phyloP scores from a whole-genome alignment of 2,329 filamentous ascomycete genomes.

The Cladosporium sp. region DNA sequence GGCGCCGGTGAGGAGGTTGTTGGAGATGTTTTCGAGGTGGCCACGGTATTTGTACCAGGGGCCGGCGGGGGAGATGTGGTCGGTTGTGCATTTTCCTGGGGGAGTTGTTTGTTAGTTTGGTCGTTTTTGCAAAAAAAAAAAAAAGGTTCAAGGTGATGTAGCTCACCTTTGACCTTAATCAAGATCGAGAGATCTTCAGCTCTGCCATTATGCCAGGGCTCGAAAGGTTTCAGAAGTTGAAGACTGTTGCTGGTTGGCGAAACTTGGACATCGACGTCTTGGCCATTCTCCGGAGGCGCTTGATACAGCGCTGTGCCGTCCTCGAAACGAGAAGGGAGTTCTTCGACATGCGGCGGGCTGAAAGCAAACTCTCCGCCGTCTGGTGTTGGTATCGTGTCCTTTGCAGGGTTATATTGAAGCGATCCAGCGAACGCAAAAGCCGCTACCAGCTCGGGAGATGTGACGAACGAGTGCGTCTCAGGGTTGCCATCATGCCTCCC shows the following conservation, averaged over 20 bases:
- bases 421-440: constrained; percentile 81
- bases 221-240: constrained; percentile 84
- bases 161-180: constrained; percentile 96
- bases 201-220: constrained; percentile 90
- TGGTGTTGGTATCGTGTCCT: constrained; percentile 87
- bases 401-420: constrained; percentile 92
- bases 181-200: constrained; percentile 80
- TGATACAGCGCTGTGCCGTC: constrained; percentile 93
- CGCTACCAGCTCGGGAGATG: constrained; percentile 86
- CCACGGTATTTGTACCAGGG: constrained; percentile 99
- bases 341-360: constrained; percentile 73
- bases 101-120: not conserved
- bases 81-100: constrained; percentile 49
- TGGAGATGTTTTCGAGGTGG: constrained; percentile 98
- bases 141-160: constrained; percentile 53
- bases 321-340: constrained; percentile 81
- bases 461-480: constrained; percentile 89
- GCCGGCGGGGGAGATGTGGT: constrained; percentile 64
- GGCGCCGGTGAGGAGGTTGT: constrained; percentile 98
- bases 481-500: constrained; percentile 96
- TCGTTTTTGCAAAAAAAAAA: no score
- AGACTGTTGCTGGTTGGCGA: constrained; percentile 90
- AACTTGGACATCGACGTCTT: constrained; percentile 73
- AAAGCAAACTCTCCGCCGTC: constrained; percentile 95
- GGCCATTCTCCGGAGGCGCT: constrained; percentile 80